phyloP scores from a whole-genome alignment of 2,329 filamentous ascomycete genomes.

The Cladophialophora psammophila region DNA sequence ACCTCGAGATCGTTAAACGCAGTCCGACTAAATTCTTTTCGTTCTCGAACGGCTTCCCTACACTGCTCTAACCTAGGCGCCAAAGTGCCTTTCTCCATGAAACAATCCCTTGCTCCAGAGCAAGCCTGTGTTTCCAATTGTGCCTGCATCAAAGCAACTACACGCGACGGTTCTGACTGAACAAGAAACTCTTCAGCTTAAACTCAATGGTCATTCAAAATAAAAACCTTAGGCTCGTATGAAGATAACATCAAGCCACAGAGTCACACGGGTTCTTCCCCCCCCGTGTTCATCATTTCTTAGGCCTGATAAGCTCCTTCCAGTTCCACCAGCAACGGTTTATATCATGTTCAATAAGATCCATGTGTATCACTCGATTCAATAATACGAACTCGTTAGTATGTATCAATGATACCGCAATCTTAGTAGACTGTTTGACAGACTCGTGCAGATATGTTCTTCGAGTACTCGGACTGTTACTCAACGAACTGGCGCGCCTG shows the following conservation, averaged over 20 bases:
- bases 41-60: neutral
- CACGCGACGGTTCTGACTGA: neutral
- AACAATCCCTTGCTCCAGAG: neutral
- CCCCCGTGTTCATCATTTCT: neutral
- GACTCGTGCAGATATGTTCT: neutral
- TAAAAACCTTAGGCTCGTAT: neutral
- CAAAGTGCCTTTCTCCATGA: neutral
- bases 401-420: neutral
- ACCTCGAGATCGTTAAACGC: too few species aligned
- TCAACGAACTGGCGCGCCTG: neutral
- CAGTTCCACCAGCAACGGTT: neutral
- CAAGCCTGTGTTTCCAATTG: neutral
- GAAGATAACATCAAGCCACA: neutral
- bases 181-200: neutral
- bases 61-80: neutral
- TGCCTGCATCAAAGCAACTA: neutral
- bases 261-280: neutral
- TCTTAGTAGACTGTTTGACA: neutral
- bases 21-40: neutral
- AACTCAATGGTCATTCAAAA: slow-evolving; percentile 2
- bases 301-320: neutral
- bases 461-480: neutral
- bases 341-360: too few species aligned
- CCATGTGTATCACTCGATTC: neutral
- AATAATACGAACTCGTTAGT: neutral